Conservation (phyloP, 768 basidiomycete species). For the Rhodosporidiobolus odoratus region DNA sequence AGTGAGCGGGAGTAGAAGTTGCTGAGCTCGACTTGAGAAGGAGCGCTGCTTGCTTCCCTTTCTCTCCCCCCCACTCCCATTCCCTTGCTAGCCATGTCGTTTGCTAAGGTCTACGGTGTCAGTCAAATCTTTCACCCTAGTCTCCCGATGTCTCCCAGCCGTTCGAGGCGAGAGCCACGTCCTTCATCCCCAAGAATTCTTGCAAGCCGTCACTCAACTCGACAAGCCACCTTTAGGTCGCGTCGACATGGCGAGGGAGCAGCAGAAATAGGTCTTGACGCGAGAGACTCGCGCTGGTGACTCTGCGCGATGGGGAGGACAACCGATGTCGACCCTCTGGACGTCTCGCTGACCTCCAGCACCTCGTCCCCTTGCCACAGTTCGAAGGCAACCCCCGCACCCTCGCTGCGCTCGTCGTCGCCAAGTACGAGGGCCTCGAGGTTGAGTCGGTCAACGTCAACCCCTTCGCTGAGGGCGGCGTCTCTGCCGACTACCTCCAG, state of each 20-base stretch:
- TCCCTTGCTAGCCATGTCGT: slow-evolving; percentile 6
- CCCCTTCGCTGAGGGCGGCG: slow-evolving; percentile 29
- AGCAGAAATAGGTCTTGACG: too few species aligned
- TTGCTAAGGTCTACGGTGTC: slow-evolving; percentile 31
- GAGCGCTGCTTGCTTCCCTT: background rate
- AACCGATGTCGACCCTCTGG: too few species aligned
- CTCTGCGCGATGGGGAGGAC: too few species aligned
- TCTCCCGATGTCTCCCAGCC: background rate
- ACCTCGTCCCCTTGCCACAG: background rate
- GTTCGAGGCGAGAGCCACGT: background rate
- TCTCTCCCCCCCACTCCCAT: slow-evolving; percentile 5
- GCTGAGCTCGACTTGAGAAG: background rate
- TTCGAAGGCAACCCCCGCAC: slow-evolving; percentile 33
- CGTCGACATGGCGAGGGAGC: too few species aligned
- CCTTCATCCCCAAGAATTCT: slow-evolving; percentile 2
- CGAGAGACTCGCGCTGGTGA: too few species aligned
- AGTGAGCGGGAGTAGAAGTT: background rate
- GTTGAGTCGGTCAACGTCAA: slow-evolving; percentile 38
- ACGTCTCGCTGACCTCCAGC: background rate
- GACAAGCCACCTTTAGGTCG: too few species aligned
- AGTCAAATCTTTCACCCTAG: background rate
- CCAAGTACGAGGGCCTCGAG: slow-evolving; percentile 40
- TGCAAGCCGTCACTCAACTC: background rate
- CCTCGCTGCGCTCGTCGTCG: slow-evolving; percentile 25
- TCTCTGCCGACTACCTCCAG: slow-evolving; percentile 45